Evolutionary conservation across 2,329 filamentous ascomycete species (phyloP), one percentile per base, ranked within the genome.

Genomic region (Coniochaeta hoffmannii): DNA sequence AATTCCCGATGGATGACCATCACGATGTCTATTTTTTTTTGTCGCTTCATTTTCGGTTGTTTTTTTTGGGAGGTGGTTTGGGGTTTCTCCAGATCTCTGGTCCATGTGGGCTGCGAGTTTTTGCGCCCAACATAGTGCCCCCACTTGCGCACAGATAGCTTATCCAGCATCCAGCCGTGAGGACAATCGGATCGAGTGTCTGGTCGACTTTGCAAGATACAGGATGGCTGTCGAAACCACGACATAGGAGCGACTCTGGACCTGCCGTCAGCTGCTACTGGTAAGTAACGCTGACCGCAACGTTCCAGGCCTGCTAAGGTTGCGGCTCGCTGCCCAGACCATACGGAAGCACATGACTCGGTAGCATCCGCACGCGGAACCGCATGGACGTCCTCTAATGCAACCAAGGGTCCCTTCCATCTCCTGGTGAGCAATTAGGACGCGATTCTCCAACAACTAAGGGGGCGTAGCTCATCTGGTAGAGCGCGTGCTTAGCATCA

Each of bases 101-200:
- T n/a, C n/a, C n/a, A n/a, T 35, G 12, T 35, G 34, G 34, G 34
- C 34, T 35, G 30, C 34, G 34, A 35, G 4, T 10, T 35, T 35
- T 8, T 4, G 4, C 14, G n/a, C 34, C 34, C 6, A 9, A 15
- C 10, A 32, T 32, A n/a, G n/a, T n/a, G n/a, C n/a, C n/a, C n/a
- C 30, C 30, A 32, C 30, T 32, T 32, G 30, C 12, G 30, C 12
- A 32, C n/a, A 32, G 30, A 8, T 2, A 19, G 17, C 2, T 5
- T 22, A 19, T 41, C 36, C 10, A 41, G 12, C 30, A 96, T 89
- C 0, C 89, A 96, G 0, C 85, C 88, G 0, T 61, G 82, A 88
- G 54, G 88, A 94, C 56, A 96, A 89, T 0, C 97, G 93, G 93
- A 89, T 96, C 9, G 93, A 97, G 61, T 97, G 92, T 54, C 73